A percentile compares a stretch with the other conserved stretches of the same genome.
phyloP scores from a whole-genome alignment of 805 yeast genomes.

The Candida alai region DNA sequence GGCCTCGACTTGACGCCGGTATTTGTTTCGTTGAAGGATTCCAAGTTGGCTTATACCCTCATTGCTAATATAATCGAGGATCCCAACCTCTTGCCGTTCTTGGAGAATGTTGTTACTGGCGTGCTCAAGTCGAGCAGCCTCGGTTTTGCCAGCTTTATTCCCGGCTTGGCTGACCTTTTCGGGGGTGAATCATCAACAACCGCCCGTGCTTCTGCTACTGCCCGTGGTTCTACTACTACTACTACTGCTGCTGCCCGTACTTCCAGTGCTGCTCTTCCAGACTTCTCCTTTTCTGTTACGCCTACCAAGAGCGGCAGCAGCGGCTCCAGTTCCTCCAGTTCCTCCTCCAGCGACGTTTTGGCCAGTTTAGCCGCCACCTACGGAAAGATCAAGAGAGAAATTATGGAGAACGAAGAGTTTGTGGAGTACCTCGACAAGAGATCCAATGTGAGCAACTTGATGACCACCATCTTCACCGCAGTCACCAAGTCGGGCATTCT shows the following conservation, averaged over 20 bases:
- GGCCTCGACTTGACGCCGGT: conserved; percentile 21
- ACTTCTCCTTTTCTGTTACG: not conserved
- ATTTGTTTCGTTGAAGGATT: conserved; percentile 15
- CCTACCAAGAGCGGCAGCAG: no score
- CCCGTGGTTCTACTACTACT: conserved; percentile 1
- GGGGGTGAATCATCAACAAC: conserved; percentile 1
- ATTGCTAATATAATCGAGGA: conserved; percentile 10
- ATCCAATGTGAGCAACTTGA: conserved; percentile 28
- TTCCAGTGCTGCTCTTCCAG: not conserved
- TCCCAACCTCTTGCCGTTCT: conserved; percentile 21
- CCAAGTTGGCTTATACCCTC: not conserved
- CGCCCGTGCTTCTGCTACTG: conserved; percentile 1
- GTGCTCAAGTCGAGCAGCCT: conserved; percentile 7
- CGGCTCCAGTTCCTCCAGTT: conserved; percentile 1
- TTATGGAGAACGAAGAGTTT: not conserved
- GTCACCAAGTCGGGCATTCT: conserved; percentile 26
- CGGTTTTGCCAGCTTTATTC: conserved; percentile 2
- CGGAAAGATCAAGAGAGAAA: conserved; percentile 6
- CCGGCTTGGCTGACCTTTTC: no score
- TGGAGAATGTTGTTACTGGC: conserved; percentile 17
- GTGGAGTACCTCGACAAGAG: conserved; percentile 11
- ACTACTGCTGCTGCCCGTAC: conserved; percentile 4
- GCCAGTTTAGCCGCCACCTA: conserved; percentile 3
- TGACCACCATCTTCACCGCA: conserved; percentile 24
- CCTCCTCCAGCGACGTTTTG: conserved; percentile 1